phyloP scores from a whole-genome alignment of 148 eudicot genomes.

The Euryodendron excelsum region DNA sequence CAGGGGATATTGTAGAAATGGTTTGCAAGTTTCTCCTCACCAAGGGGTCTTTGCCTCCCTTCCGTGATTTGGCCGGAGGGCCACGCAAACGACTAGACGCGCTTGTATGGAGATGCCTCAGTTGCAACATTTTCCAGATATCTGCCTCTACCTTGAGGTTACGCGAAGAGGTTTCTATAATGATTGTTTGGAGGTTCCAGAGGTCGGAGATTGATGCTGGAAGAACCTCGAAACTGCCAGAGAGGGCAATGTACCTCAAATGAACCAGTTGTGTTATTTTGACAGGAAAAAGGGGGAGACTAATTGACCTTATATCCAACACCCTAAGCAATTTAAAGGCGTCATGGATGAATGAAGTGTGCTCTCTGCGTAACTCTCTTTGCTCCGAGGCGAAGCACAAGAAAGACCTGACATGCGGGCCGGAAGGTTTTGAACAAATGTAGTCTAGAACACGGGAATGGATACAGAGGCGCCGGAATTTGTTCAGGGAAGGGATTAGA shows the following conservation, averaged over 20 bases:
- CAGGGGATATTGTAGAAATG: conserved; percentile 21
- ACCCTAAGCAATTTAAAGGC: conserved; percentile 36
- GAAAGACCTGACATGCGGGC: conserved; percentile 36
- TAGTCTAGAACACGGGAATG: conserved; percentile 28
- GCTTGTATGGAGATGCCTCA: conserved; percentile 34
- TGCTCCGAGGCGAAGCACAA: conserved; percentile 28
- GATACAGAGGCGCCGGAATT: conserved; percentile 37
- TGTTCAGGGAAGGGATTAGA: not conserved
- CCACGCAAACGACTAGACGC: conserved; percentile 27
- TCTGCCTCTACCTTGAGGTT: conserved; percentile 31
- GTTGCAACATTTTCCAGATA: conserved; percentile 41
- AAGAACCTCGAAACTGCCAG: conserved; percentile 23
- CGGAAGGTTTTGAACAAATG: conserved; percentile 25
- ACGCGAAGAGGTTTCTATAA: conserved; percentile 29
- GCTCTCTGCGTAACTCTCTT: conserved; percentile 6
- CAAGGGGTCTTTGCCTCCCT: conserved; percentile 14
- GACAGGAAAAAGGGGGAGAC: conserved; percentile 29
- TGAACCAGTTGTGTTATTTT: conserved; percentile 22
- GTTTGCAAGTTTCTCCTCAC: conserved; percentile 23
- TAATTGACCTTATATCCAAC: conserved; percentile 30
- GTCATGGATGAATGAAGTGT: conserved; percentile 26
- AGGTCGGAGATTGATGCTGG: conserved; percentile 30
- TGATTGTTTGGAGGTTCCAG: conserved; percentile 39
- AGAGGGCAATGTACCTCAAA: conserved; percentile 34
- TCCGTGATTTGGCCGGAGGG: conserved; percentile 22